Base-by-base conservation (phyloP, 257 asterid species). In the Forsythia viridissima region DNA sequence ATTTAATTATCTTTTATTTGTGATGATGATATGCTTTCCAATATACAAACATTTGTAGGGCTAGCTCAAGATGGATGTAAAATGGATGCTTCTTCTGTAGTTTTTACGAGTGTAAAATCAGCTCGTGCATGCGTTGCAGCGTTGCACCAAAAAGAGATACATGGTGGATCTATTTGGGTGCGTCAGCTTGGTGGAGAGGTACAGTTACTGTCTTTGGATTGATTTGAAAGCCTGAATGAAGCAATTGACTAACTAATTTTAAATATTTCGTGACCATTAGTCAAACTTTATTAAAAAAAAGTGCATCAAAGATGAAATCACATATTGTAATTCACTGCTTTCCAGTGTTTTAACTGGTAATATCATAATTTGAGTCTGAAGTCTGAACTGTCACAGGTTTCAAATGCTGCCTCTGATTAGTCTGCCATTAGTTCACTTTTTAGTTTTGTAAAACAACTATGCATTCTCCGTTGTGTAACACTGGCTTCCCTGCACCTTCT, bases 111-210 rank as follows among this genome's bases (percentile, higher is more conserved):
- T 80, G 97, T 96, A 20, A 93, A 88, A 86, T 93, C 99, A 76
- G 99, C 99, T 77, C 92, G 91, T 78, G 83, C 82, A 72, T 92
- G 97, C 88, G 98, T 96, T 81, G 96, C 94, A 52, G 84, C 91
- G 38, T 81, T 96, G 81, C 99, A 96, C 88, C 93, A 91, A 81
- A 92, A 89, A 86, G 88, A 84, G 90, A 84, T 96, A 67, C 86
- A 85, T 6, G 97, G 97, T 48, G 87, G 86, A 74, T 80, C 81
- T 75, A 90, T 96, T 77, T 96, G 99, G 99, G 99, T 97, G 68
- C 97, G 98, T 40, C 99, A 96, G 81, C 96, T 91, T 84, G 99
- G 99, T 39, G 99, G 99, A 88, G 98, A 96, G 98, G 99, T 93
- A 80, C 67, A 76, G 42, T 75, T 73, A 11, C 34, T 37, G 59